Base-by-base conservation (phyloP, 2,329 filamentous ascomycete species). In the Calonectria pauciramosa region DNA sequence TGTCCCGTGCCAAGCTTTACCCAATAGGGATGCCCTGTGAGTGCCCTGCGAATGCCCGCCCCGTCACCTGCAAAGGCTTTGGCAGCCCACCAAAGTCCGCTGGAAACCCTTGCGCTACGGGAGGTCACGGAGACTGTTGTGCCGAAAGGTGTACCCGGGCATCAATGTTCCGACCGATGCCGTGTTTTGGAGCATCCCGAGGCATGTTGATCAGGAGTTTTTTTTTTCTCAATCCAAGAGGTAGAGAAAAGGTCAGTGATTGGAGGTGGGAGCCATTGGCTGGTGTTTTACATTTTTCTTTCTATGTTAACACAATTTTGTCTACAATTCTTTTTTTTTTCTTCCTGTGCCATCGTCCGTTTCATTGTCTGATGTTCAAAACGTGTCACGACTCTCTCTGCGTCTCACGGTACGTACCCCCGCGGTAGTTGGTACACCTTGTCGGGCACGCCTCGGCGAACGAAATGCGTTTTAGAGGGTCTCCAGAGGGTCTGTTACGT, bases 1-100 rank as follows among this genome's bases (percentile, higher is more conserved):
- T 81, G 78, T 81, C 80, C 80, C 80, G 80, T 80, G 80, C 70
- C 73, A 75, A 71, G 74, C 70, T 76, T 81, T 81, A 76, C 79
- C 80, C 60, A 74, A 81, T 79, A 30, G 69, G 79, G 75, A 70
- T 75, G 70, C 71, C 68, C 71, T 70, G 74, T 76, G 47, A 70
- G 52, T 49, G 54, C 70, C 59, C 41, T 73, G 71, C 34, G 28
- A 68, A 60, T 59, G 66, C 66, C 52, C 52, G 34, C 47, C 65
- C 66, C 66, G 49, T 76, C 67, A 74, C 36, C 59, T 56, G 71
- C 67, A 60, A 51, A 47, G 59, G 23, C 70, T 74, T 73, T 71
- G 56, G 56, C 56, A 63, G 23, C 56, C 56, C 56, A 63, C 56
- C 56, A 63, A 63, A 63, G 56, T 63, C 56, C 56, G 56, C 56